Conservation (phyloP, 106 monocot species). For the Acorus calamus region DNA sequence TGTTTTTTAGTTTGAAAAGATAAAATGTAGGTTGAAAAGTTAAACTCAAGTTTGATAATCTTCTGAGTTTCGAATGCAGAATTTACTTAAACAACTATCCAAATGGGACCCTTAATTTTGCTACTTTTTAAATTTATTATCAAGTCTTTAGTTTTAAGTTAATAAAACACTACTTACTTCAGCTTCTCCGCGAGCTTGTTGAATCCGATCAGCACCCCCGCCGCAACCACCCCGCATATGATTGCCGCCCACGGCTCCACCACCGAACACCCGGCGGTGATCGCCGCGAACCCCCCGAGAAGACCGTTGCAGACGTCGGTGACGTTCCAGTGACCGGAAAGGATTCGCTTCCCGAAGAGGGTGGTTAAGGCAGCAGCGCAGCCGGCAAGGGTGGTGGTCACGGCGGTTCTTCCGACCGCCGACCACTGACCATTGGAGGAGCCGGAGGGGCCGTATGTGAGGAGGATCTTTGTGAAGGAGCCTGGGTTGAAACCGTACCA, state of each 20-base stretch:
- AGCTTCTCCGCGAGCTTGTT: constrained; percentile 20
- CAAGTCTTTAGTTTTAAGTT: no score
- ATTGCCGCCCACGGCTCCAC: constrained; percentile 39
- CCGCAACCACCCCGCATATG: constrained; percentile 29
- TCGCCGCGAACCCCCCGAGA: constrained; percentile 37
- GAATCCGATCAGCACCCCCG: constrained; percentile 28
- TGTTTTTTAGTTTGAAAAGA: no score
- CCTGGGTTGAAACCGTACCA: constrained; percentile 46
- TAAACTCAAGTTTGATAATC: no score
- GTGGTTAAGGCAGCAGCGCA: constrained; percentile 25
- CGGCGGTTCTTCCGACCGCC: constrained; percentile 28
- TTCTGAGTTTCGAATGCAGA: no score
- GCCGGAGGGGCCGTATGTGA: constrained; percentile 12
- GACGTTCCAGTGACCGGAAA: constrained; percentile 31
- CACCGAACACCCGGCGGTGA: constrained; percentile 36
- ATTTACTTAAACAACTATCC: no score
- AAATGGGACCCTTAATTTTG: no score
- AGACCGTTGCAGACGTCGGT: constrained; percentile 38
- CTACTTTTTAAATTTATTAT: no score
- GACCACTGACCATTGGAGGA: constrained; percentile 30
- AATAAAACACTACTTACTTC: neutral
- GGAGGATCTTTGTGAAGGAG: constrained; percentile 24
- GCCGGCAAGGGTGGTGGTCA: constrained; percentile 33
- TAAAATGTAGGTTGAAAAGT: no score
- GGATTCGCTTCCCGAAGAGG: constrained; percentile 21